Evolutionary conservation across 2,329 filamentous ascomycete genomes (phyloP).

Genomic region (Fusarium sp.): DNA sequence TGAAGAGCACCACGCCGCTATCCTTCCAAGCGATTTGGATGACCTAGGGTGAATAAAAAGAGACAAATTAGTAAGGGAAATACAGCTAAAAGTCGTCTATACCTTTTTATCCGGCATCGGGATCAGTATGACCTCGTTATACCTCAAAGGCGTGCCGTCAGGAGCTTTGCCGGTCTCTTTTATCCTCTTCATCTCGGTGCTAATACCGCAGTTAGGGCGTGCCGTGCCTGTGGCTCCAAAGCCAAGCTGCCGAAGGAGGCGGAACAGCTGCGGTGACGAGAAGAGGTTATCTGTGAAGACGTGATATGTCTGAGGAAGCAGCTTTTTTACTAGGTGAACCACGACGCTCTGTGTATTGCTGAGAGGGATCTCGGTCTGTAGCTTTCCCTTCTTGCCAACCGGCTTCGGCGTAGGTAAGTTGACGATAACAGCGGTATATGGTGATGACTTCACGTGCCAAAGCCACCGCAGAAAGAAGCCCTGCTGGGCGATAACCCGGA

Average conservation of each 20-base stretch:
- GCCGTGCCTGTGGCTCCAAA: slow-evolving; percentile 22
- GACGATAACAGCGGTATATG: neutral
- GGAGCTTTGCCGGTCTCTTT: neutral
- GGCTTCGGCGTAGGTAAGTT: neutral
- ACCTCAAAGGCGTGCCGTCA: too few relatives aligned
- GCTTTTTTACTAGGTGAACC: slow-evolving; percentile 24
- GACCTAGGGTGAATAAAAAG: neutral
- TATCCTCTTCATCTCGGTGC: neutral
- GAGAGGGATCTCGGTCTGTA: neutral
- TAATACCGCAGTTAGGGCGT: slow-evolving; percentile 23
- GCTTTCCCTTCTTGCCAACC: neutral
- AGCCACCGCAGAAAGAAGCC: slow-evolving; percentile 8
- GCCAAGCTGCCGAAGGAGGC: slow-evolving; percentile 4
- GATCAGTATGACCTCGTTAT: neutral
- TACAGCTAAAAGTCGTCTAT: neutral
- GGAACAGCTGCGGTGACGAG: slow-evolving; percentile 11
- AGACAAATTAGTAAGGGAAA: neutral
- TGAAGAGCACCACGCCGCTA: slow-evolving; percentile 29
- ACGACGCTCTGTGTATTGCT: slow-evolving; percentile 21
- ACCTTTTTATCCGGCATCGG: neutral
- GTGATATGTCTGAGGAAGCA: slow-evolving; percentile 20
- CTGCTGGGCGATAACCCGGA: neutral
- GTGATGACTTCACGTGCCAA: slow-evolving; percentile 2
- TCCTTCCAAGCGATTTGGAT: slow-evolving; percentile 32
- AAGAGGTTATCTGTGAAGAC: slow-evolving; percentile 37